A percentile compares a stretch with the other conserved stretches of the same genome.
phyloP scores from a whole-genome alignment of 257 asterid species.

The Orobanche coerulescens region DNA sequence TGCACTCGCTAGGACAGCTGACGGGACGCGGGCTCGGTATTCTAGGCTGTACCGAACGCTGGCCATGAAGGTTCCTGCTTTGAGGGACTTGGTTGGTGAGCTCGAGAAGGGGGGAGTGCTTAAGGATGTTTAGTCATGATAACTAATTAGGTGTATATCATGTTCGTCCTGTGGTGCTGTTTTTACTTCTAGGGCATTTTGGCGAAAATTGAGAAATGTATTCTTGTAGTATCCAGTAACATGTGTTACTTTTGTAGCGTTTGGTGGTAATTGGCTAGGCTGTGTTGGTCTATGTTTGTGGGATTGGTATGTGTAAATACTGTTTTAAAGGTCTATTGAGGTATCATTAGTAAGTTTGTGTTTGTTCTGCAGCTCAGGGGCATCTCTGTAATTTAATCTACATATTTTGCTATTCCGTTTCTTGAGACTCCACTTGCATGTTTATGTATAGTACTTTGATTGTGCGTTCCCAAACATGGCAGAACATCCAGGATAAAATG shows the following conservation, averaged over 20 bases:
- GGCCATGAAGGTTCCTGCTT: constrained; percentile 94
- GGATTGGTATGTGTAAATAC: background rate
- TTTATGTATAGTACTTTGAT: too few relatives aligned
- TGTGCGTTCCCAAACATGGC: too few relatives aligned
- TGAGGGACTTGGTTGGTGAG: constrained; percentile 80
- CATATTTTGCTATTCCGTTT: too few relatives aligned
- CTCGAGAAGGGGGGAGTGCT: constrained; percentile 86
- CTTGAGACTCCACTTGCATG: too few relatives aligned
- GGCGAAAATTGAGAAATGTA: constrained; percentile 1
- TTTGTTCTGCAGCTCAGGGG: too few relatives aligned
- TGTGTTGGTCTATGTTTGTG: background rate
- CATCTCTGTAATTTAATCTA: too few relatives aligned
- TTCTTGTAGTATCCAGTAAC: constrained; percentile 10
- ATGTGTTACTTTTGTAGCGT: background rate
- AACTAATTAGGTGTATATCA: background rate
- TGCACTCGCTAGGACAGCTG: constrained; percentile 88
- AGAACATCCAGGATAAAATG: too few relatives aligned
- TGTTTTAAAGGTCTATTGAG: too few relatives aligned
- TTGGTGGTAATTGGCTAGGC: background rate
- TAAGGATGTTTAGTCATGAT: constrained; percentile 61
- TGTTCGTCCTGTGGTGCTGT: constrained; percentile 10
- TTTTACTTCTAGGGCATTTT: background rate
- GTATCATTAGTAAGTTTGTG: too few relatives aligned
- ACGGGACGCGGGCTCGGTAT: constrained; percentile 97
- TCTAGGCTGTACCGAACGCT: constrained; percentile 88